phyloP scores from a whole-genome alignment of 495 filamentous ascomycete species.

The Penicillium cataractarum region DNA sequence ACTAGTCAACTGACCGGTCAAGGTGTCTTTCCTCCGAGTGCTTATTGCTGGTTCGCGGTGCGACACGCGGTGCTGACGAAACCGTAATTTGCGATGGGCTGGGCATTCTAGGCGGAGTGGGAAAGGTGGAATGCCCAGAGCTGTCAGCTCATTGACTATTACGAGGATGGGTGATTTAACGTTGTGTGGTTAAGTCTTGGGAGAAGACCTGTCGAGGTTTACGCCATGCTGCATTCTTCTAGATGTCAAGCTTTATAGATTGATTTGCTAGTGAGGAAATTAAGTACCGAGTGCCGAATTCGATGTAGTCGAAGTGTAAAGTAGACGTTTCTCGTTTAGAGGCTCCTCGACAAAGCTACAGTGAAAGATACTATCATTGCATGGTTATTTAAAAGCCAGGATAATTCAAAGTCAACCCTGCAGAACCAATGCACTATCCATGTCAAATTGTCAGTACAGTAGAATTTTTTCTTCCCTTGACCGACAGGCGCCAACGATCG shows the following conservation, averaged over 20 bases:
- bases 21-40: background rate
- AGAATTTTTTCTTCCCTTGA: conserved; percentile 6
- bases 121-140: background rate
- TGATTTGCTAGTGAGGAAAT: background rate
- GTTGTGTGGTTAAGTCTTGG: background rate
- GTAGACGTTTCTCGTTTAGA: background rate
- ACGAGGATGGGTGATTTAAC: background rate
- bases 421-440: background rate
- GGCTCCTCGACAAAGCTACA: background rate
- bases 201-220: background rate
- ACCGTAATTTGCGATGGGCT: conserved; percentile 15
- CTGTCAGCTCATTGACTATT: background rate
- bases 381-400: background rate
- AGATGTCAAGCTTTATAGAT: conserved; percentile 10
- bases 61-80: conserved; percentile 29
- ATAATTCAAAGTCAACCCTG: background rate
- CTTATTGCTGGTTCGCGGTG: background rate
- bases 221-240: background rate
- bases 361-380: background rate
- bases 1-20: conserved; percentile 24
- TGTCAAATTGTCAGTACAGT: background rate
- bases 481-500: conserved; percentile 7
- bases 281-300: background rate
- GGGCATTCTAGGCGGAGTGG: conserved; percentile 8
- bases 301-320: background rate